A percentile compares a stretch with the other conserved stretches of the same genome.
These are phyloP conservation scores for Agrocybe chaxingu DNA, from an alignment of 768 basidiomycete species.

Conservation along the genomic window DNA sequence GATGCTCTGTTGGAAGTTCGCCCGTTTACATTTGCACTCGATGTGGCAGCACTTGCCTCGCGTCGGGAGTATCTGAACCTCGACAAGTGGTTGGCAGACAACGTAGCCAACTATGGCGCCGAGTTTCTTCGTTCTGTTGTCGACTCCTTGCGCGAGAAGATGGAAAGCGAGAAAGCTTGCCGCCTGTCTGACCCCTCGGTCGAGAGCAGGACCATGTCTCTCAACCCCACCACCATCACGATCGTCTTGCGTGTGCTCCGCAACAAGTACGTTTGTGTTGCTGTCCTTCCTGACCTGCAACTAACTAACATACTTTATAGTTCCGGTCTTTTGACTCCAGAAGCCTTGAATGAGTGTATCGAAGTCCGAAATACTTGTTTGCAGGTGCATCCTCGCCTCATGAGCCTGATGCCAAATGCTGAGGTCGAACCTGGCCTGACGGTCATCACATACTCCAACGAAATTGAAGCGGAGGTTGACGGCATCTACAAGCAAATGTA, in stretches of 20 bases:
- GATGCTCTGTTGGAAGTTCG: slow-evolving; percentile 89
- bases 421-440: slow-evolving; percentile 90
- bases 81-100: slow-evolving; percentile 94
- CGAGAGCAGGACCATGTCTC: slow-evolving; percentile 79
- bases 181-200: slow-evolving; percentile 74
- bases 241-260: slow-evolving; percentile 90
- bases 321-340: slow-evolving; percentile 68
- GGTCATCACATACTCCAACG: slow-evolving; percentile 82
- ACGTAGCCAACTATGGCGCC: slow-evolving; percentile 75
- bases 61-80: slow-evolving; percentile 92
- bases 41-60: slow-evolving; percentile 91
- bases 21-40: slow-evolving; percentile 86
- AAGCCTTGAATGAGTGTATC: slow-evolving; percentile 81
- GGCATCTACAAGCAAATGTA: slow-evolving; percentile 98
- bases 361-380: slow-evolving; percentile 92
- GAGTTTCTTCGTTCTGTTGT: slow-evolving; percentile 88
- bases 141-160: slow-evolving; percentile 88
- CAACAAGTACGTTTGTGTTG: slow-evolving; percentile 55
- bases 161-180: slow-evolving; percentile 81
- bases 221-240: slow-evolving; percentile 86
- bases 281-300: neutral
- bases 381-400: slow-evolving; percentile 93
- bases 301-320: slow-evolving; percentile 31
- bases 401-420: slow-evolving; percentile 84
- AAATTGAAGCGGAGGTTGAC: slow-evolving; percentile 92